Evolutionary conservation across 2,329 filamentous ascomycete genomes (phyloP).

Genomic region (Cryoendolithus antarcticus): DNA sequence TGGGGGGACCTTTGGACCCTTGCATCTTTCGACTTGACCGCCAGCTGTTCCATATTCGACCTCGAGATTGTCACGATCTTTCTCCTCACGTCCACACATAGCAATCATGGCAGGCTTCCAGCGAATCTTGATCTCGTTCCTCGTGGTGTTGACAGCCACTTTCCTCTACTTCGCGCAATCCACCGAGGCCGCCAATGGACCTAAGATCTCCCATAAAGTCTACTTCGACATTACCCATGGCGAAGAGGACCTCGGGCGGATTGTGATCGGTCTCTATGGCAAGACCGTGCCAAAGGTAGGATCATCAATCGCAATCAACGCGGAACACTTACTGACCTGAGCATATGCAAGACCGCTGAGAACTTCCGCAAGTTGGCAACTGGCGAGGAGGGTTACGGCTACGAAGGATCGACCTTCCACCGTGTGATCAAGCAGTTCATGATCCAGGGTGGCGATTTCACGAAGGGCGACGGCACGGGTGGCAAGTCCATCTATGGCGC

Average conservation of each 20-base stretch:
- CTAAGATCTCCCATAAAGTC: constrained; percentile 43
- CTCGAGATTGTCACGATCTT: too few species aligned
- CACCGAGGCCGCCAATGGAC: constrained; percentile 66
- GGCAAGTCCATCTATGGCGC: constrained; percentile 81
- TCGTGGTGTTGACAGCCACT: constrained; percentile 64
- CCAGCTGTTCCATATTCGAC: too few species aligned
- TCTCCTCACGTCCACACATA: constrained; percentile 5
- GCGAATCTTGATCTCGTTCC: constrained; percentile 56
- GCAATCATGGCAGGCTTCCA: constrained; percentile 62
- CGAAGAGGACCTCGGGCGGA: constrained; percentile 59
- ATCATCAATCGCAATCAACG: constrained; percentile 10
- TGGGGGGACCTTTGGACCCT: too few species aligned
- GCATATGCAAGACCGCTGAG: constrained; percentile 42
- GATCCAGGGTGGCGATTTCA: constrained; percentile 88
- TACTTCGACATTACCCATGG: constrained; percentile 75
- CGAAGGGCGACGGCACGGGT: constrained; percentile 66
- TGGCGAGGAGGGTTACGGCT: constrained; percentile 77
- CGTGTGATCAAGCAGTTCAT: constrained; percentile 84
- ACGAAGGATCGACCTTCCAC: constrained; percentile 73
- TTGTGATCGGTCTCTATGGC: constrained; percentile 75
- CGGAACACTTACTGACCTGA: background rate
- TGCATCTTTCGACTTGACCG: too few species aligned
- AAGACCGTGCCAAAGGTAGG: constrained; percentile 66
- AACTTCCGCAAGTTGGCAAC: constrained; percentile 73
- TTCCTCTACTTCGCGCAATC: constrained; percentile 66